Evolutionary conservation across 1,139 yeast species (phyloP).

Genomic region (Candida sp.): DNA sequence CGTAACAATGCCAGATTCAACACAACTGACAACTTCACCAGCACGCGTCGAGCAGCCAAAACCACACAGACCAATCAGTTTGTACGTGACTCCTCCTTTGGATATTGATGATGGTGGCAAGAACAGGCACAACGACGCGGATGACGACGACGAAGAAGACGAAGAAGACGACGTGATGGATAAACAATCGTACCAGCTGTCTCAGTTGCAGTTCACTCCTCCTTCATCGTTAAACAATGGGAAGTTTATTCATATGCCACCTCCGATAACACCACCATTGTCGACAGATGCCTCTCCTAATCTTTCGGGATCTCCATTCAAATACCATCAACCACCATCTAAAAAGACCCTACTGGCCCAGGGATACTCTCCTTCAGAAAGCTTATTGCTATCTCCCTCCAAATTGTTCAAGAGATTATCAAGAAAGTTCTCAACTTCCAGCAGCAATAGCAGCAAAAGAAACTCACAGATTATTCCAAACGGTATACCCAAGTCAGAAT

Average conservation of each 20-base stretch:
- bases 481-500: background rate
- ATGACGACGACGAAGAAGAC: slow-evolving; percentile 4
- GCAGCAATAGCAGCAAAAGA: background rate
- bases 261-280: background rate
- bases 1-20: background rate
- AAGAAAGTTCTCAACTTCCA: slow-evolving; percentile 4
- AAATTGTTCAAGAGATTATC: slow-evolving; percentile 12
- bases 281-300: background rate
- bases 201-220: slow-evolving; percentile 12
- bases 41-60: background rate
- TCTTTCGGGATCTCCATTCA: background rate
- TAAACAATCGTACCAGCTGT: slow-evolving; percentile 5
- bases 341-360: background rate
- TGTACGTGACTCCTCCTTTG: slow-evolving; percentile 24
- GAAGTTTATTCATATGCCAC: slow-evolving; percentile 1
- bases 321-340: slow-evolving; percentile 3
- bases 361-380: background rate
- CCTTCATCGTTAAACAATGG: slow-evolving; percentile 13
- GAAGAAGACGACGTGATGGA: slow-evolving; percentile 8
- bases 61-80: slow-evolving; percentile 20
- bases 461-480: background rate
- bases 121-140: background rate
- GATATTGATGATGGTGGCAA: slow-evolving; percentile 3
- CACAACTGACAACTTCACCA: background rate
- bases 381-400: slow-evolving; percentile 9